Evolutionary conservation across 2,329 filamentous ascomycete species (phyloP).

Genomic region (Phaeoacremonium minimum): DNA sequence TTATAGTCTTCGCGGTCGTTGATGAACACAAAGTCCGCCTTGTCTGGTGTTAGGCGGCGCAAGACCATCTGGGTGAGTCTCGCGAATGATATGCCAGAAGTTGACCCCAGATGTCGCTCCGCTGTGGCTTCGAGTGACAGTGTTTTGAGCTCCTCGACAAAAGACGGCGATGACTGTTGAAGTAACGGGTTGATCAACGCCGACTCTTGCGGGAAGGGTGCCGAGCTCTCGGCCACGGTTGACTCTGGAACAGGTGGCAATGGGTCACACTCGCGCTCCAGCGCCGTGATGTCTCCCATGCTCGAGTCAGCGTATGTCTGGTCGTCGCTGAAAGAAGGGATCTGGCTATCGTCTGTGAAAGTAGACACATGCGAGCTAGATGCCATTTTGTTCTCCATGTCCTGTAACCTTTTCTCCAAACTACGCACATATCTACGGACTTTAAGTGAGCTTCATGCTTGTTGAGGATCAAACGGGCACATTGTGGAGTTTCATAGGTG

Average conservation of each 20-base stretch:
- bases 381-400: constrained; percentile 11
- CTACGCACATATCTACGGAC: constrained; percentile 25
- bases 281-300: too few species aligned
- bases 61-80: constrained; percentile 36
- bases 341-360: too few species aligned
- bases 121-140: constrained; percentile 37
- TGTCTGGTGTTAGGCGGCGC: constrained; percentile 33
- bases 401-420: constrained; percentile 18
- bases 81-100: constrained; percentile 39
- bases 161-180: too few species aligned
- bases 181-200: too few species aligned
- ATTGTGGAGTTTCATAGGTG: too few species aligned
- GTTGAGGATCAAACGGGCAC: too few species aligned
- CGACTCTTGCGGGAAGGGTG: too few species aligned
- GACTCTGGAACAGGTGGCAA: too few species aligned
- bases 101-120: constrained; percentile 36
- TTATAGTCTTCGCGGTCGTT: constrained; percentile 10
- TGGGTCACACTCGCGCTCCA: too few species aligned
- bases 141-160: constrained; percentile 27
- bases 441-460: background rate
- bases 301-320: too few species aligned
- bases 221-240: too few species aligned
- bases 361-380: background rate
- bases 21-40: constrained; percentile 34
- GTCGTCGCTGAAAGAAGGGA: too few species aligned